Base-by-base conservation (phyloP, 176 grass and related monocot species). In the Aechmea fasciata region DNA sequence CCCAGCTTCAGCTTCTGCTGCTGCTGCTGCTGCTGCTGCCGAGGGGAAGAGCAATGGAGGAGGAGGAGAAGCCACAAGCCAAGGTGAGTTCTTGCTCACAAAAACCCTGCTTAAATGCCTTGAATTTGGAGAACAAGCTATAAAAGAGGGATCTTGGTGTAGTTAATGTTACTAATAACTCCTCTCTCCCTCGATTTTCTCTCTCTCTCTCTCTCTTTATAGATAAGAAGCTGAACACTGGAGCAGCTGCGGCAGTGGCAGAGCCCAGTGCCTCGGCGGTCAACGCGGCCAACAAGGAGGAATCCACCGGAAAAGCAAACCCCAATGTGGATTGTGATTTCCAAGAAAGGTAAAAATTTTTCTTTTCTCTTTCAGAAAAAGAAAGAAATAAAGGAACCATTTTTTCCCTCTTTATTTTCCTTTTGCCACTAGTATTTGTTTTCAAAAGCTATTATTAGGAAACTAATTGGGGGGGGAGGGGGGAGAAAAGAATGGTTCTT, bases 261-360 rank as follows among this genome's bases (percentile, higher is more conserved):
- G 70, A 51, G 18, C 57, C 71, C 17, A 18, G 19, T 70, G 63
- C 69, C 10, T 49, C 70, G 2, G 71, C 50, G 50, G 78, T 89
- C 88, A 89, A 89, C 63, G 66, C 33, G 72, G 70, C 63, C 65
- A 69, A 81, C 69, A 82, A 69, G 13, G 66, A 69, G 66, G 85
- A 91, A 87, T 91, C 61, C 57, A 57, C 71, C 51, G 74, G 57
- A 47, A 50, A 51, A 13, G 50, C 82, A 52, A 26, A 68, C 50
- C 15, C 80, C 57, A 80, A 80, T 67, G 85, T 64, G 84, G 71
- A 63, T 80, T 80, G 73, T 74, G 77, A 67, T 71, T 72, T 82
- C 83, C 83, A 68, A 76, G 85, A 89, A 89, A 89, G 83, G 88
- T 96, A 85, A 50, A 68, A 26, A 48, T 57, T 66, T 73, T 75